Evolutionary conservation across 2,329 filamentous ascomycete genomes (phyloP), one percentile per base, ranked within the genome.

Genomic region (Talaromyces rugulosus): DNA sequence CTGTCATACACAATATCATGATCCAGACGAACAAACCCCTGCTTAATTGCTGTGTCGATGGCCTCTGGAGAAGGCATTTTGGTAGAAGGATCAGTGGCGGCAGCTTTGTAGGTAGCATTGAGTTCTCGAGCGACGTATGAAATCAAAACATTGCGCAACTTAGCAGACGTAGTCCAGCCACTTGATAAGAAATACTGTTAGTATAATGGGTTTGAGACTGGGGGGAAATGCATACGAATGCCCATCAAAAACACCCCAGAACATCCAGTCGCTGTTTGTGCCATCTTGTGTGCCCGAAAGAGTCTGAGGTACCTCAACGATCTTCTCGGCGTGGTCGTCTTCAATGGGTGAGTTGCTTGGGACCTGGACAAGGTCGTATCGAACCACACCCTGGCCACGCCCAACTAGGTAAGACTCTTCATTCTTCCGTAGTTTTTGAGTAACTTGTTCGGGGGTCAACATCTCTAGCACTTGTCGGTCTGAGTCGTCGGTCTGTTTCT

Each of bases 191-290:
- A 54, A 57, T 58, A 73, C 57, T 70, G 65, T 34, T 44, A 59
- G 31, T 54, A 50, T 7, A 11, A 60, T 16, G 51, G 23, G 52
- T 28, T 27, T 57, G 60, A 54, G 63, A 11, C 42, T 2, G 5
- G 14, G 44, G 18, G 28, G 5, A 5, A 11, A 33, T 51, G 84
- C 85, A 77, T 80, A 94, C 91, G 91, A 91, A 77, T 99, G 95
- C 0, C 95, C 95, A 73, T 99, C 95, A 76, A 98, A 99, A 18
- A 99, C 93, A 62, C 93, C 95, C 95, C 96, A 99, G 76, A 99
- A 99, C 92, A 98, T 98, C 95, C 95, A 99, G 77, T 99, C 96
- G 64, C 85, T 91, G 63, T 82, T 87, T 16, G 83, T 82, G 42
- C 83, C 77, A 72, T 84, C 78, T 69, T 84, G 80, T 7, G 81